Evolutionary conservation across 2,329 filamentous ascomycete genomes (phyloP), one percentile per base, ranked within the genome.

Genomic region (Penicillium sp.): DNA sequence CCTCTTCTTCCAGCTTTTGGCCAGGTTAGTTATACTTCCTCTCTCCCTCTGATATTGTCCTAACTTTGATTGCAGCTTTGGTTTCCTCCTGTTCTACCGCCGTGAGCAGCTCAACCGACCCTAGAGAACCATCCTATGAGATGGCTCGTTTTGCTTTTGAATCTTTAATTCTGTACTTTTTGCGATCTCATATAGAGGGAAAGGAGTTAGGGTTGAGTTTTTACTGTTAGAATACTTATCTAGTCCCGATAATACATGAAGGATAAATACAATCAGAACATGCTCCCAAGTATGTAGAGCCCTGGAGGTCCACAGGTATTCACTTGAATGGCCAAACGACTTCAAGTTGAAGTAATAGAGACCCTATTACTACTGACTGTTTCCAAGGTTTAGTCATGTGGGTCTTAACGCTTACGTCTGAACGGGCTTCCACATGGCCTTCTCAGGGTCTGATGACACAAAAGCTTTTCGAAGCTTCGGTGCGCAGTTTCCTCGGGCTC

Each of bases 1-100:
- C 44, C 64, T 88, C 36, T 61, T 77, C 16, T 76, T 82, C 58
- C 85, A 88, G 67, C 66, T 86, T 48, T 70, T 80, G 14, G 79
- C 88, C 56, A 86, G 73, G 82, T 67, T 80, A 82, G 38, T 86
- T 81, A 83, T 63, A 74, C 73, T 58, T 43, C 46, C 11, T 5
- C 32, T 7, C 8, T 39, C 7, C 11, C 22, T 24, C 14, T 36
- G 8, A n/a, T 45, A 3, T 11, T 36, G 10, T 54, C 34, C 55
- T 64, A 55, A 62, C 45, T 22, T 21, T 22, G 14, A 8, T 24
- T 43, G 8, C 24, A 75, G 72, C 62, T 73, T 63, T 49, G 73
- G 72, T 14, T 76, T 74, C 63, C 66, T 75, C 34, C 55, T 72
- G 39, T 78, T 77, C 64, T 78, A 77, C 65, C 75, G 75, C 16